Percentiles rank a stretch among this genome's conserved stretches.
phyloP scores from a whole-genome alignment of 2,329 filamentous ascomycete species.

The Clonostachys chloroleuca region DNA sequence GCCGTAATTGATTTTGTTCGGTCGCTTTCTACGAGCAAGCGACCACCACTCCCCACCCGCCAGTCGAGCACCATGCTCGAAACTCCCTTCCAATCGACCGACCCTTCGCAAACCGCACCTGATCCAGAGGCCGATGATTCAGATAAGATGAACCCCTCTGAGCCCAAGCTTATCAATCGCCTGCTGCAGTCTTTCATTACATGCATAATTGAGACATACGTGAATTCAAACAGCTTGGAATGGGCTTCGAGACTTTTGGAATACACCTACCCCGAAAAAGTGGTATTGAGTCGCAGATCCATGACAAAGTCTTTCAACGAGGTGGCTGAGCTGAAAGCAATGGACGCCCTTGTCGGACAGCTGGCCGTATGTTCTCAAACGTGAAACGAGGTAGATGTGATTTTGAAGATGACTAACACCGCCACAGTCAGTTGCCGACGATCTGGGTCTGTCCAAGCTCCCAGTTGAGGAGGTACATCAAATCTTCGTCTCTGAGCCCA shows the following conservation, averaged over 20 bases:
- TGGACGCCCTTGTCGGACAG: conserved; percentile 67
- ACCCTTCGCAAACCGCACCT: conserved; percentile 50
- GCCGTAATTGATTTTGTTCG: conserved; percentile 68
- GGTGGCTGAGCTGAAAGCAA: conserved; percentile 54
- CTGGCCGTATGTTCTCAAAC: conserved; percentile 49
- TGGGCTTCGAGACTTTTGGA: conserved; percentile 66
- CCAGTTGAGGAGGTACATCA: conserved; percentile 40
- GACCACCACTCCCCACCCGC: conserved; percentile 57
- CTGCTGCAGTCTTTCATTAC: conserved; percentile 75
- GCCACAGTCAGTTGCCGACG: conserved; percentile 54
- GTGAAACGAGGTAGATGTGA: background rate
- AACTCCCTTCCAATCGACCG: conserved; percentile 50
- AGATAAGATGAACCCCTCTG: conserved; percentile 38
- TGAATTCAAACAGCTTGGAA: conserved; percentile 54
- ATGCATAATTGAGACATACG: conserved; percentile 70
- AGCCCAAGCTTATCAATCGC: conserved; percentile 57
- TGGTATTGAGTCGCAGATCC: conserved; percentile 57
- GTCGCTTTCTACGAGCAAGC: conserved; percentile 60
- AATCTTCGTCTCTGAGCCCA: conserved; percentile 32
- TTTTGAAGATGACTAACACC: background rate
- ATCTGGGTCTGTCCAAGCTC: conserved; percentile 49
- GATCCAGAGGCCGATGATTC: conserved; percentile 51
- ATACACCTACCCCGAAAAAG: conserved; percentile 59
- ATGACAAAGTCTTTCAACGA: conserved; percentile 61
- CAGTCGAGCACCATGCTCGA: conserved; percentile 53